Conservation (phyloP, 441 rosid species). For the Sinapis alba region DNA sequence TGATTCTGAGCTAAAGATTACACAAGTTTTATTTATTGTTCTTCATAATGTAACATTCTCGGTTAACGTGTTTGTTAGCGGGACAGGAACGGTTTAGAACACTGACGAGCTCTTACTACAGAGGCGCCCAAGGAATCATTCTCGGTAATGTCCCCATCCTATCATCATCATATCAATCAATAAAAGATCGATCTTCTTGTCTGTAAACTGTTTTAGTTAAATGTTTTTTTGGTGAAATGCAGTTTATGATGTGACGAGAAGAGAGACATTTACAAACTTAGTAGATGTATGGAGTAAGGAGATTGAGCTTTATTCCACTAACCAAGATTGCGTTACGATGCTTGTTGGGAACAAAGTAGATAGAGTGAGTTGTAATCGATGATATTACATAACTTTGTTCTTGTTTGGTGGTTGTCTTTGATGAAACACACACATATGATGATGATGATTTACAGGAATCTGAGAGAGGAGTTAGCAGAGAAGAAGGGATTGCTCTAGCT, state of each 20-base stretch:
- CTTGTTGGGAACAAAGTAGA: conserved; percentile 78
- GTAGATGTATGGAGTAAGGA: conserved; percentile 73
- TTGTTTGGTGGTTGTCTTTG: background rate
- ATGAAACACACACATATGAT: conserved; percentile 15
- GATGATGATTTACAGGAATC: conserved; percentile 61
- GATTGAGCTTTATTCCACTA: conserved; percentile 64
- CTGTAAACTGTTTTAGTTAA: background rate
- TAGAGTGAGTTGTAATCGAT: conserved; percentile 43
- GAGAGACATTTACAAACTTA: conserved; percentile 64
- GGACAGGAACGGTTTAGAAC: conserved; percentile 93
- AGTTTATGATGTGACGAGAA: conserved; percentile 72
- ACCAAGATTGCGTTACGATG: conserved; percentile 62
- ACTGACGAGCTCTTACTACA: conserved; percentile 82
- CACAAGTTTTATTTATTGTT: background rate
- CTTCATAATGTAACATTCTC: background rate
- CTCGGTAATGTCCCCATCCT: conserved; percentile 51
- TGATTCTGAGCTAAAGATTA: background rate
- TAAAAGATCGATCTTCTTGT: background rate
- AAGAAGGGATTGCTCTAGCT: conserved; percentile 62
- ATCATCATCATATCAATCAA: conserved; percentile 3
- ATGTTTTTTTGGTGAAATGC: conserved; percentile 2
- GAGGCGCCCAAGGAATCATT: conserved; percentile 86
- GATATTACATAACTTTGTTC: background rate
- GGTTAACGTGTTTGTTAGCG: conserved; percentile 52
- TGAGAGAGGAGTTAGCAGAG: conserved; percentile 62